Conservation (phyloP, 2,329 filamentous ascomycete species). For the Rhynchosporium agropyri region DNA sequence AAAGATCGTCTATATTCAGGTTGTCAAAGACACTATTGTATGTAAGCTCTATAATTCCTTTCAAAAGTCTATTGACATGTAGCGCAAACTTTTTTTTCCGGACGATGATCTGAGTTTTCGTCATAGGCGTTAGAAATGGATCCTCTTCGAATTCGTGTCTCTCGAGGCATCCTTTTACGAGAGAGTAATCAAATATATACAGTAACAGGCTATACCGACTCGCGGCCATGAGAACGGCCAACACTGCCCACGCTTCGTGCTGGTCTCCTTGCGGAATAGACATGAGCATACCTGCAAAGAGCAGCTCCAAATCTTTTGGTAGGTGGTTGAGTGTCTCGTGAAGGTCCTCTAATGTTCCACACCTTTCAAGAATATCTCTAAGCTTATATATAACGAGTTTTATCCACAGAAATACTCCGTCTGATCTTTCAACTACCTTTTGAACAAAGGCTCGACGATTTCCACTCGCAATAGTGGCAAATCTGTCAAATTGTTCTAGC, state of each 20-base stretch:
- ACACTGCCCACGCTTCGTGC: not conserved
- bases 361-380: conserved; percentile 7
- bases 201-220: not conserved
- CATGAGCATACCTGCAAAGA: conserved; percentile 7
- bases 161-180: not conserved
- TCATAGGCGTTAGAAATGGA: not conserved
- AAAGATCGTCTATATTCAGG: not conserved
- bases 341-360: not conserved
- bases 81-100: not conserved
- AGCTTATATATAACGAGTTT: conserved; percentile 37
- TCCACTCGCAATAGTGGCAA: conserved; percentile 32
- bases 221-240: not conserved
- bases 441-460: conserved; percentile 23
- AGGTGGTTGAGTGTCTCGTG: conserved; percentile 6
- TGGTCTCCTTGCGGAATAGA: conserved; percentile 9
- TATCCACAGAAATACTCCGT: conserved; percentile 43
- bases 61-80: not conserved
- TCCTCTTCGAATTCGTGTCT: not conserved
- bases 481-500: conserved; percentile 11
- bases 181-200: not conserved
- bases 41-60: not conserved
- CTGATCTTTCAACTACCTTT: conserved; percentile 32
- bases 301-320: conserved; percentile 9
- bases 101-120: not conserved
- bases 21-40: not conserved